Evolutionary conservation across 2,329 filamentous ascomycete species (phyloP).

Genomic region (Orbilia blumenaviensis): DNA sequence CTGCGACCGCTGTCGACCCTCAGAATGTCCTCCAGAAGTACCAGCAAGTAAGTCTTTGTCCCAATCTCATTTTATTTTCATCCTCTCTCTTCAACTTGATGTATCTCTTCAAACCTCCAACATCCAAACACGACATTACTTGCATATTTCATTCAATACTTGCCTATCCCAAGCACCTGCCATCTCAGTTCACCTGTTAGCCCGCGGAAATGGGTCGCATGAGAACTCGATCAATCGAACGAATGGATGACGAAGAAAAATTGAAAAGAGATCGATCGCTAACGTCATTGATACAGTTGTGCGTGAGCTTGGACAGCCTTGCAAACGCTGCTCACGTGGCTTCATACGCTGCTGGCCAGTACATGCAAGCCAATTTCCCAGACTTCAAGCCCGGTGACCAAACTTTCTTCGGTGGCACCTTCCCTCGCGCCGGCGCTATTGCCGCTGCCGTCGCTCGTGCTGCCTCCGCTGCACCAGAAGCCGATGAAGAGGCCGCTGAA

Average conservation of each 20-base stretch:
- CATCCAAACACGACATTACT: too few species aligned
- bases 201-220: too few species aligned
- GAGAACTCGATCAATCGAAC: too few species aligned
- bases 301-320: conserved; percentile 39
- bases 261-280: neutral
- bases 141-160: too few species aligned
- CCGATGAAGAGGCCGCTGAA: conserved; percentile 33
- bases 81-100: neutral
- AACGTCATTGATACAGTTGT: conserved; percentile 17
- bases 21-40: conserved; percentile 36
- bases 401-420: conserved; percentile 24
- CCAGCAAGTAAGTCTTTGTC: conserved; percentile 33
- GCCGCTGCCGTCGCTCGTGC: neutral
- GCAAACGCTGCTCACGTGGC: conserved; percentile 41
- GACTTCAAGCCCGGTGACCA: conserved; percentile 23
- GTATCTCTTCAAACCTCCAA: too few species aligned
- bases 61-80: too few species aligned
- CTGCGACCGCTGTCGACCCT: conserved; percentile 8
- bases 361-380: conserved; percentile 39
- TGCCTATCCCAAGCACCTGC: too few species aligned
- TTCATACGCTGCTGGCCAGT: conserved; percentile 46
- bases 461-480: conserved; percentile 12
- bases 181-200: too few species aligned
- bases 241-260: too few species aligned
- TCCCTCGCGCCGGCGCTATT: conserved; percentile 14